These are phyloP conservation scores for Aegilops tauschii DNA, from an alignment of 176 grass and related monocot genomes.

Conservation along the genomic window DNA sequence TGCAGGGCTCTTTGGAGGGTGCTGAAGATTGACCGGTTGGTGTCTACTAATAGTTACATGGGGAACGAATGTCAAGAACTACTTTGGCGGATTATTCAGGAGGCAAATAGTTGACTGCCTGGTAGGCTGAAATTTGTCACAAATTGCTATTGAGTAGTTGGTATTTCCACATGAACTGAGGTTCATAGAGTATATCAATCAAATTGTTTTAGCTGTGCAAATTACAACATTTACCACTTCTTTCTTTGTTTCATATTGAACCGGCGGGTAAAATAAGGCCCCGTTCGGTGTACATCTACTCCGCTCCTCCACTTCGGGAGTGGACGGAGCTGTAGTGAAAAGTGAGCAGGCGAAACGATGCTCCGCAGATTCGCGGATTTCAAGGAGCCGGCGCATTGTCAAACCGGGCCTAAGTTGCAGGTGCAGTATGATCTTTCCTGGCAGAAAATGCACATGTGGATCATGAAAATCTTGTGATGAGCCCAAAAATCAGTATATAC, in stretches of 20 bases:
- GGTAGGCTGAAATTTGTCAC: conserved; percentile 85
- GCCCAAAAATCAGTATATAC: too few relatives aligned
- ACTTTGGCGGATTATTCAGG: conserved; percentile 57
- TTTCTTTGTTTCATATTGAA: not conserved
- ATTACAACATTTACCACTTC: conserved; percentile 20
- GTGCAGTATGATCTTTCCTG: too few relatives aligned
- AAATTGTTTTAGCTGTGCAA: conserved; percentile 5
- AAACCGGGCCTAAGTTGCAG: too few relatives aligned
- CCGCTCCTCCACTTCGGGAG: too few relatives aligned
- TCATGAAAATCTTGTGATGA: too few relatives aligned
- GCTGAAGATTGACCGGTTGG: conserved; percentile 75
- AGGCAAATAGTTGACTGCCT: conserved; percentile 61
- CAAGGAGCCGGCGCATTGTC: too few relatives aligned
- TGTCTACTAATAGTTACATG: conserved; percentile 58
- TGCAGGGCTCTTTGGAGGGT: conserved; percentile 53
- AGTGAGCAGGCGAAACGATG: too few relatives aligned
- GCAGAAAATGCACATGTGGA: too few relatives aligned
- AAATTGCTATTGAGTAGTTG: conserved; percentile 91
- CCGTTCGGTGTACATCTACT: too few relatives aligned
- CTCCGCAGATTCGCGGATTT: too few relatives aligned
- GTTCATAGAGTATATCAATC: not conserved
- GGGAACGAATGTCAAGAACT: conserved; percentile 69
- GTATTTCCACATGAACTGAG: conserved; percentile 37
- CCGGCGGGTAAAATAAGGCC: too few relatives aligned
- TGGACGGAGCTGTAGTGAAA: too few relatives aligned